phyloP scores from a whole-genome alignment of 2,329 filamentous ascomycete species.

The Sordariomycetes sp. region DNA sequence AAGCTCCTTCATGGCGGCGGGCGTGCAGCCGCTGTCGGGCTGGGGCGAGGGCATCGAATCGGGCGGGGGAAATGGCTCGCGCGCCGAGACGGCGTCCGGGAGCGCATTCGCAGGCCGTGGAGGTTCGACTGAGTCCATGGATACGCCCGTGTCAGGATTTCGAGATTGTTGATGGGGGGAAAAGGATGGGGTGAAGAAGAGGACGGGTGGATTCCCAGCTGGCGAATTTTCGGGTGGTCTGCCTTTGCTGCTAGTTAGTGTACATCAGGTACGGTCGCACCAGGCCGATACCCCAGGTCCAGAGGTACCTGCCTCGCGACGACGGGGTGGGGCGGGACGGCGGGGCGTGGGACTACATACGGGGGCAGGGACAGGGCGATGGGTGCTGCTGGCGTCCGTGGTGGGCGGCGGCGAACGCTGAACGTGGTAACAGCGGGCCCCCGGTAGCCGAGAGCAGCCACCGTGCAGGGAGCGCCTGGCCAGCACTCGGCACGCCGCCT shows the following conservation, averaged over 20 bases:
- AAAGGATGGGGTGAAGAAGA: slow-evolving; percentile 4
- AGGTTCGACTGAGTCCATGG: not conserved
- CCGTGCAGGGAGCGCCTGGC: not conserved
- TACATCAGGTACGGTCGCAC: not conserved
- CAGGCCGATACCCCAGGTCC: not conserved
- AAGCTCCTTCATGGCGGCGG: slow-evolving; percentile 45
- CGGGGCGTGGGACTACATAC: not conserved
- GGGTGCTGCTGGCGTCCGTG: too few species aligned
- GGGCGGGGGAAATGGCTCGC: slow-evolving; percentile 6
- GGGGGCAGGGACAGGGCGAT: not conserved
- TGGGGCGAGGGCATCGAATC: not conserved
- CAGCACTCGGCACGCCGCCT: not conserved
- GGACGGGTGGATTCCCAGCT: slow-evolving; percentile 3
- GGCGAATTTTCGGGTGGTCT: slow-evolving; percentile 5
- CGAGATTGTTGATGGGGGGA: slow-evolving; percentile 2
- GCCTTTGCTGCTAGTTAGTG: not conserved
- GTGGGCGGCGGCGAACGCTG: not conserved
- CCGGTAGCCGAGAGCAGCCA: not conserved
- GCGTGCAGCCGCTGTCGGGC: slow-evolving; percentile 2
- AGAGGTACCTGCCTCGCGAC: not conserved
- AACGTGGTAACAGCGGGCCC: not conserved
- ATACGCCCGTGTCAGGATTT: not conserved
- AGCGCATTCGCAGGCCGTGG: not conserved
- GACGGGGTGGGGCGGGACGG: not conserved
- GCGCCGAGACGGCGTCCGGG: not conserved